Evolutionary conservation across 345 rosid species (phyloP), one percentile per base, ranked within the genome.

Genomic region (Excoecaria agallocha): DNA sequence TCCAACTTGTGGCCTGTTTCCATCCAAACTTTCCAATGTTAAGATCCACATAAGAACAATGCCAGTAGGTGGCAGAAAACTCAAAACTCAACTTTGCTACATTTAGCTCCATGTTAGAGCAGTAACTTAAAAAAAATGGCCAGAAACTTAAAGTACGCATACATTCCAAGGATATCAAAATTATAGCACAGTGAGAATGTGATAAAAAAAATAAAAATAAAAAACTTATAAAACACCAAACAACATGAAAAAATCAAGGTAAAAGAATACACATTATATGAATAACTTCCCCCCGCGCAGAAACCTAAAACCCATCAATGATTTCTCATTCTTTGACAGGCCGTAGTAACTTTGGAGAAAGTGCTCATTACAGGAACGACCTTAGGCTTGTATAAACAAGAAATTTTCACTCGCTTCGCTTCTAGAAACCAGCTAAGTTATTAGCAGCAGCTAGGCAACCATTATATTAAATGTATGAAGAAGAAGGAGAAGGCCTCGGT

Each of bases 1-100:
- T 90, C 99, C 99, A 96, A 82, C 90, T 86, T 20, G 99, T 96
- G 8, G 97, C 96, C 99, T 96, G 76, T 76, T 58, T 83, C 38
- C 68, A 67, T 55, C 70, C 63, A 12, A 72, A 65, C 35, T n/a
- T 68, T 45, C n/a, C 35, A 71, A 19, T 39, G 71, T 56, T 74
- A 66, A 68, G 49, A 78, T 61, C 11, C 41, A 60, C 51, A 22
- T 11, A 37, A 50, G 60, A 73, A 60, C 25, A 46, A 0, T 50
- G 24, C 19, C 68, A 63, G 51, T 35, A 17, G 22, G n/a, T 50
- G 24, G 43, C 45, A 35, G 12, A 24, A 43, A 80, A 60, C 22
- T 67, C 57, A 48, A 49, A 9, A 48, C 11, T 22, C 50, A 39
- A 22, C 48, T 39, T 39, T 39, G 39, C 54, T 30, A 30, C 70